Conservation (phyloP, 768 basidiomycete species). For the Suillus occidentalis region DNA sequence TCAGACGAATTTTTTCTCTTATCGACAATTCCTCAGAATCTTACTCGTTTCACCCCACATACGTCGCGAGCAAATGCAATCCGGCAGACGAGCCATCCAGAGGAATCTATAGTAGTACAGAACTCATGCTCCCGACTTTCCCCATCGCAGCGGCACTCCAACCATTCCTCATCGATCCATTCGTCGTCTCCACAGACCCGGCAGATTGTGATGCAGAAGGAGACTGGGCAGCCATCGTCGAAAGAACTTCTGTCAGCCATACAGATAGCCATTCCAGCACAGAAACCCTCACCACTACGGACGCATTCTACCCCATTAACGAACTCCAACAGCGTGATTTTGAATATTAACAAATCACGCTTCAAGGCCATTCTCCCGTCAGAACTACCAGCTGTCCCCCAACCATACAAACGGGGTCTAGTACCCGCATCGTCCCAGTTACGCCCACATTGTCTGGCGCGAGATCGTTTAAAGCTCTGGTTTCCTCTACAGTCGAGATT, state of each 20-base stretch:
- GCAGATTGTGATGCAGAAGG: too few relatives aligned
- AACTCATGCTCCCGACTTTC: constrained; percentile 32
- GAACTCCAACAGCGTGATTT: too few relatives aligned
- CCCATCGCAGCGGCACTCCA: constrained; percentile 27
- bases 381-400: too few relatives aligned
- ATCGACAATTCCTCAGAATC: not conserved
- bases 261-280: too few relatives aligned
- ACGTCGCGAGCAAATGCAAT: constrained; percentile 37
- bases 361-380: too few relatives aligned
- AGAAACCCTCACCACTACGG: too few relatives aligned
- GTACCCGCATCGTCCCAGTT: too few relatives aligned
- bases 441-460: constrained; percentile 22
- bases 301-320: too few relatives aligned
- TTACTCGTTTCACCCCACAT: constrained; percentile 11
- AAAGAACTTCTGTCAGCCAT: too few relatives aligned
- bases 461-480: constrained; percentile 29
- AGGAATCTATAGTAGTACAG: constrained; percentile 25
- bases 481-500: not conserved
- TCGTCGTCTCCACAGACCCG: not conserved
- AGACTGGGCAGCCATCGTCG: too few relatives aligned
- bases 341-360: too few relatives aligned
- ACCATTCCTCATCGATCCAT: constrained; percentile 3
- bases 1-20: not conserved
- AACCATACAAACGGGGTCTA: too few relatives aligned
- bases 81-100: constrained; percentile 41